phyloP scores from a whole-genome alignment of 495 filamentous ascomycete species.

The Xylaria acuta region DNA sequence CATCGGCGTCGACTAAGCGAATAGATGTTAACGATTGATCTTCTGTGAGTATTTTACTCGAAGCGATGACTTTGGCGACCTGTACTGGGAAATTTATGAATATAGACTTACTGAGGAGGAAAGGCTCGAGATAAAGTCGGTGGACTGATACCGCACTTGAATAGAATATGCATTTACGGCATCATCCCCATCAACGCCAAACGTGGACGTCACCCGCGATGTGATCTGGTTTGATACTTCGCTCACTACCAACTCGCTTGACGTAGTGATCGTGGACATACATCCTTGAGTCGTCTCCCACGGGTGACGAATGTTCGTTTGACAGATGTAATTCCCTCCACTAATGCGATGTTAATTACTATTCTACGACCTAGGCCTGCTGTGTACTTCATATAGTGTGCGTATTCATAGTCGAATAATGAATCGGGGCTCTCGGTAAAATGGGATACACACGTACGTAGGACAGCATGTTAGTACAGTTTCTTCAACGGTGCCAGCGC shows the following conservation, averaged over 20 bases:
- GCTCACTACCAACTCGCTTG: neutral
- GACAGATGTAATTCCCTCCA: neutral
- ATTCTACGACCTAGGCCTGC: neutral
- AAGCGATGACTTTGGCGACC: neutral
- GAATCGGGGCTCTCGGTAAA: neutral
- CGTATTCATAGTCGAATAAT: neutral
- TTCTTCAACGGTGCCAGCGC: slow-evolving; percentile 11
- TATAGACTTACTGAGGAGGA: neutral
- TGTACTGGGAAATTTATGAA: too few relatives aligned
- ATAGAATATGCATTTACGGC: slow-evolving; percentile 13
- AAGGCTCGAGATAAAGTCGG: neutral
- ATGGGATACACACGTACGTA: neutral
- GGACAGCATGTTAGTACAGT: slow-evolving; percentile 7
- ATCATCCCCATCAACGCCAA: neutral
- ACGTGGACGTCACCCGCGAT: neutral
- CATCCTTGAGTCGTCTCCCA: slow-evolving; percentile 15
- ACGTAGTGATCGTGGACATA: neutral
- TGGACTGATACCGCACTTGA: slow-evolving; percentile 13
- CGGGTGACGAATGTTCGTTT: neutral
- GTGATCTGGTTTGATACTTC: neutral
- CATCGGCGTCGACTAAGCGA: neutral
- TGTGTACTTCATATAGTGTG: neutral
- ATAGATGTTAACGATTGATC: neutral
- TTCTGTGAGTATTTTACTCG: neutral
- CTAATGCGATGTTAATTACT: neutral